Conservation (phyloP, 306 rosid genomes). For the Purshia tridentata region DNA sequence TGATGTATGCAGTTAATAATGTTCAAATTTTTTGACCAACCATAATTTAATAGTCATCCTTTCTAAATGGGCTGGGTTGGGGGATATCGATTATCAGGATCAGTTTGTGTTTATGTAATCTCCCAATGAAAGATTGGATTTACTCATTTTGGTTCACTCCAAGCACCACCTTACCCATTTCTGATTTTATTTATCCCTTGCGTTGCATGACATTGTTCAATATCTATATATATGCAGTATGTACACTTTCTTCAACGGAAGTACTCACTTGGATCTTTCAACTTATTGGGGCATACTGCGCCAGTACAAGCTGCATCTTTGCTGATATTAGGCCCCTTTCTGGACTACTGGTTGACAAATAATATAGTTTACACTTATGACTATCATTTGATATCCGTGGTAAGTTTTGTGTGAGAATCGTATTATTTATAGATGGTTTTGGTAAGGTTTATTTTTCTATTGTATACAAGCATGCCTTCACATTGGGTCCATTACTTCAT, state of each 20-base stretch:
- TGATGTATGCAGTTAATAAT: not conserved
- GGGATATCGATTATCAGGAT: not conserved
- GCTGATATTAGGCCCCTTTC: conserved; percentile 59
- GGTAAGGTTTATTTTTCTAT: conserved; percentile 5
- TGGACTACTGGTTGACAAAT: conserved; percentile 68
- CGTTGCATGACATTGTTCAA: conserved; percentile 15
- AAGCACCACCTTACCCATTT: not conserved
- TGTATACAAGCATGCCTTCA: conserved; percentile 8
- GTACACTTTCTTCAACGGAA: conserved; percentile 75
- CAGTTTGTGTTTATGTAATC: not conserved
- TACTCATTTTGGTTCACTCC: not conserved
- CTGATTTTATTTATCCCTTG: conserved; percentile 4
- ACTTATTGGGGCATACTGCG: conserved; percentile 73
- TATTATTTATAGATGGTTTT: conserved; percentile 13
- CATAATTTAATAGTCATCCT: not conserved
- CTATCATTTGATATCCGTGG: conserved; percentile 45
- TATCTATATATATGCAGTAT: conserved; percentile 47
- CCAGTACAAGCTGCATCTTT: conserved; percentile 73
- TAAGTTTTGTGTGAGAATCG: conserved; percentile 31
- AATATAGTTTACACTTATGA: conserved; percentile 55
- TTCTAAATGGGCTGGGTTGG: not conserved
- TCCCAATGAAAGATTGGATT: conserved; percentile 1
- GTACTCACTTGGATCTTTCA: conserved; percentile 76
- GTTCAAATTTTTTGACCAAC: conserved; percentile 8
- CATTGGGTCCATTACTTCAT: not conserved